These are phyloP conservation scores for Daedaleopsis nitida DNA, from an alignment of 768 basidiomycete species.

Conservation along the genomic window DNA sequence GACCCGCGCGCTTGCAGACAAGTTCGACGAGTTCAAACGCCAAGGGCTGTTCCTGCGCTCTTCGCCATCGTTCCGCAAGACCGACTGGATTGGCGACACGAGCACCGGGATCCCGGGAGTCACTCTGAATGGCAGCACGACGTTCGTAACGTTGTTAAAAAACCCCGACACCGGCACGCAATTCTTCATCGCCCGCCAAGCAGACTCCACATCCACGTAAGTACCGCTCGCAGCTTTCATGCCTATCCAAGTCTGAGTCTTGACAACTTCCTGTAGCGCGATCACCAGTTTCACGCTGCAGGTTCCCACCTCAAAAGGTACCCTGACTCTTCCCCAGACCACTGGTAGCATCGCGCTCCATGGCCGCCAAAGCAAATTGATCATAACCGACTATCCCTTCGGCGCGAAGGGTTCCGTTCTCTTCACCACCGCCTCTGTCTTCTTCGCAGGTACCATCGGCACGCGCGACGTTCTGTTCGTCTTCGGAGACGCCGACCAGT, in stretches of 20 bases:
- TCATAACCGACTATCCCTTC: slow-evolving; percentile 72
- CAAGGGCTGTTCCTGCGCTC: slow-evolving; percentile 80
- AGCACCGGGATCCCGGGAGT: slow-evolving; percentile 43
- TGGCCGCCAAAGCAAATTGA: slow-evolving; percentile 73
- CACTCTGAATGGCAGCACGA: slow-evolving; percentile 37
- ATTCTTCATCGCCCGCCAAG: slow-evolving; percentile 74
- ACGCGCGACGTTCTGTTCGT: slow-evolving; percentile 42
- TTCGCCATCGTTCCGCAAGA: slow-evolving; percentile 78
- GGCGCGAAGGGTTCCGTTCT: slow-evolving; percentile 54
- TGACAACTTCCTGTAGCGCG: slow-evolving; percentile 34
- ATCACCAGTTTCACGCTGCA: slow-evolving; percentile 59
- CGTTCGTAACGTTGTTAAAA: slow-evolving; percentile 62
- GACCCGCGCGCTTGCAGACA: slow-evolving; percentile 62
- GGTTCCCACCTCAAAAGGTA: slow-evolving; percentile 55
- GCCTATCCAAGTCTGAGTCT: background rate
- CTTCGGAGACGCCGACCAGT: slow-evolving; percentile 36
- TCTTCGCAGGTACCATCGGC: slow-evolving; percentile 58
- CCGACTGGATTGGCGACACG: slow-evolving; percentile 69
- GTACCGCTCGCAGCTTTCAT: slow-evolving; percentile 23
- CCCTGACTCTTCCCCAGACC: slow-evolving; percentile 57
- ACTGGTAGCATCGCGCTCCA: slow-evolving; percentile 57
- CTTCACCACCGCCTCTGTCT: slow-evolving; percentile 74
- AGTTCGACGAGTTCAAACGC: slow-evolving; percentile 78
- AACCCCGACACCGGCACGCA: slow-evolving; percentile 69
- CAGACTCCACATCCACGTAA: slow-evolving; percentile 66